Base-by-base conservation (phyloP, 768 basidiomycete genomes). In the Termitomyces sp. region DNA sequence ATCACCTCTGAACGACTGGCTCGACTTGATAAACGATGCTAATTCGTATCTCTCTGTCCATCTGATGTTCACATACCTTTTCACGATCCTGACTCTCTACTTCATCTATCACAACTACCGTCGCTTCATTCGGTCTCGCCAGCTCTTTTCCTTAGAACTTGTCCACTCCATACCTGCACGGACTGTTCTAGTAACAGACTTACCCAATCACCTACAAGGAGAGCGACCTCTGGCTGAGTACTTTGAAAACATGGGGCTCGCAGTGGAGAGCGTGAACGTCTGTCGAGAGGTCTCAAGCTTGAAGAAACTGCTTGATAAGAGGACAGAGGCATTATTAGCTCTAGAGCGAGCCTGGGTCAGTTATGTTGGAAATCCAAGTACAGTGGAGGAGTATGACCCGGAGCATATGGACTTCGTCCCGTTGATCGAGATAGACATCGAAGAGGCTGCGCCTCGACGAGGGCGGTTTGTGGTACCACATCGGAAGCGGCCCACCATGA, bases 81-180 rank as follows among this genome's bases (percentile, higher is more conserved):
- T 98, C 81, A 95, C 95, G 3, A 71, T 88, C 57, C 85, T 98
- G 55, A 84, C 94, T 1, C 83, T 98, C 59, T 88, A 87, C 62
- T 92, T 92, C 76, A 86, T 96, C 56, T 88, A 94, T 79, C 85
- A 86, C 64, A 97, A 96, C 73, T 98, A 95, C 73, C 82, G 86
- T 42, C 86, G 90, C 24, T 97, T 94, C 77, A 84, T 98, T 60
- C 89, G 89, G 24, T 87, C 93, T 0, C 87, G 97, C 1, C 97
- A 98, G 70, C 83, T 97, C 12, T 98, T 96, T 76, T 92, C 93
- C 0, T 80, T 99, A 39, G 95, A 98, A 71, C 85, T 97, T 18
- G 95, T 96, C 13, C 94, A 97, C 69, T 96, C 94, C 12, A 92
- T 98, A 48, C 89, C 96, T 0, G 94, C 95, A 1, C 88, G 96